Evolutionary conservation across 371 early-diverging fungal genomes (phyloP).

Genomic region (Mucor piriformis): DNA sequence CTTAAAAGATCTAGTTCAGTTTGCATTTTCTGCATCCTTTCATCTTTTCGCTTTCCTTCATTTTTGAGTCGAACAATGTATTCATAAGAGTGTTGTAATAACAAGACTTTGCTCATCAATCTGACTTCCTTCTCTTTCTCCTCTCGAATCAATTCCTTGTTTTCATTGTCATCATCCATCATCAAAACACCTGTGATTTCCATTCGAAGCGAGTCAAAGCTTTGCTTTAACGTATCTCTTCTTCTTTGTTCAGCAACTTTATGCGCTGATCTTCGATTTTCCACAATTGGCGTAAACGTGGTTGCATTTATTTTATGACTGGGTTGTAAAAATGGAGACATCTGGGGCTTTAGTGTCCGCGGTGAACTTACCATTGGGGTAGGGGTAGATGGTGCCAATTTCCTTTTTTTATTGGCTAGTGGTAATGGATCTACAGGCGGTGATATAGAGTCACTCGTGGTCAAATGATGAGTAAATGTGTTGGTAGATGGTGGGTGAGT

Average conservation of each 20-base stretch:
- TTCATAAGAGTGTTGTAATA: slow-evolving; percentile 55
- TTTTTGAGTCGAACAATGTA: slow-evolving; percentile 57
- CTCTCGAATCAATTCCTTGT: slow-evolving; percentile 16
- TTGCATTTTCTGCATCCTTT: slow-evolving; percentile 34
- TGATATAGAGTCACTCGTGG: too few species aligned
- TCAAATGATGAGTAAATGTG: too few species aligned
- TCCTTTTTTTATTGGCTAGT: slow-evolving; percentile 1
- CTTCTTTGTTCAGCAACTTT: slow-evolving; percentile 90
- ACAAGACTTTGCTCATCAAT: slow-evolving; percentile 50
- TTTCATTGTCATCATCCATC: background rate
- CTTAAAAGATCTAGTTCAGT: slow-evolving; percentile 37
- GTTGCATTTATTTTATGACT: slow-evolving; percentile 54
- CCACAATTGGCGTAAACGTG: slow-evolving; percentile 59
- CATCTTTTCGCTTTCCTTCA: slow-evolving; percentile 43
- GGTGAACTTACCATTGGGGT: slow-evolving; percentile 5
- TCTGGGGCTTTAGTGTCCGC: slow-evolving; percentile 23
- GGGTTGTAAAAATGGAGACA: slow-evolving; percentile 41
- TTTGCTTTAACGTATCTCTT: slow-evolving; percentile 81
- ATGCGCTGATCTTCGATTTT: slow-evolving; percentile 71
- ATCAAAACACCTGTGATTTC: slow-evolving; percentile 70
- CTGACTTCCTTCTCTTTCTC: slow-evolving; percentile 49
- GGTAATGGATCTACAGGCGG: background rate
- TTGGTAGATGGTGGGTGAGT: slow-evolving; percentile 2
- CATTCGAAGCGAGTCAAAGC: slow-evolving; percentile 77
- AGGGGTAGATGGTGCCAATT: slow-evolving; percentile 10